Percentiles rank a stretch among this genome's conserved stretches.
Conservation (phyloP, 2,329 filamentous ascomycete genomes). For the Colletotrichum brevisporum region DNA sequence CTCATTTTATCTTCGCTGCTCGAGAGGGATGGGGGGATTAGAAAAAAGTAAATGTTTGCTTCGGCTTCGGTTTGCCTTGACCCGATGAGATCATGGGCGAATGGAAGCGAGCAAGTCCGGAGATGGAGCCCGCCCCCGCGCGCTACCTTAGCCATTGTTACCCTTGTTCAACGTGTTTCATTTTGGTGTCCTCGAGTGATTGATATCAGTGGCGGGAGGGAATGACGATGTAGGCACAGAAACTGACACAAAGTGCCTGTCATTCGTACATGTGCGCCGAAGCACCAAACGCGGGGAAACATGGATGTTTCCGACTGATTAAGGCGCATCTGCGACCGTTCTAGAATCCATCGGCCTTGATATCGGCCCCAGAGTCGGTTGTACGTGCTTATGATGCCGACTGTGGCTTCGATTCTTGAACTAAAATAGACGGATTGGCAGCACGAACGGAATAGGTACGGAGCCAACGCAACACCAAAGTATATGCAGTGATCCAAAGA, state of each 20-base stretch:
- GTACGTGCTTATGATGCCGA: conserved; percentile 14
- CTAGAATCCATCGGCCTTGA: neutral
- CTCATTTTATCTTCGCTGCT: conserved; percentile 6
- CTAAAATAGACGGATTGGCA: neutral
- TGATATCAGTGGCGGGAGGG: no score
- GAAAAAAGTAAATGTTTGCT: neutral
- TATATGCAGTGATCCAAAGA: neutral
- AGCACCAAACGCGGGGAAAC: conserved; percentile 12
- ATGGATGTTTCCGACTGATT: neutral
- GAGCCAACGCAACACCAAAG: neutral
- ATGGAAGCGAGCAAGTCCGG: neutral
- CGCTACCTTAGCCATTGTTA: no score
- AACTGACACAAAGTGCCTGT: no score
- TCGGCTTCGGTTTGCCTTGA: neutral
- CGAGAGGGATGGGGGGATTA: no score
- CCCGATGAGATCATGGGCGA: neutral
- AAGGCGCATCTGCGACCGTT: neutral
- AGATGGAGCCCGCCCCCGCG: neutral
- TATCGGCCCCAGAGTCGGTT: neutral
- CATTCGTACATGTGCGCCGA: neutral
- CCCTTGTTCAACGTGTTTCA: no score
- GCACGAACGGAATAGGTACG: neutral
- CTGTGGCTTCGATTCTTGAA: neutral
- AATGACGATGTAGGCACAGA: no score
- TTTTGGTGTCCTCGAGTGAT: no score